These are phyloP conservation scores for Fusarium sp. DNA, from an alignment of 2,329 filamentous ascomycete species.

Conservation along the genomic window DNA sequence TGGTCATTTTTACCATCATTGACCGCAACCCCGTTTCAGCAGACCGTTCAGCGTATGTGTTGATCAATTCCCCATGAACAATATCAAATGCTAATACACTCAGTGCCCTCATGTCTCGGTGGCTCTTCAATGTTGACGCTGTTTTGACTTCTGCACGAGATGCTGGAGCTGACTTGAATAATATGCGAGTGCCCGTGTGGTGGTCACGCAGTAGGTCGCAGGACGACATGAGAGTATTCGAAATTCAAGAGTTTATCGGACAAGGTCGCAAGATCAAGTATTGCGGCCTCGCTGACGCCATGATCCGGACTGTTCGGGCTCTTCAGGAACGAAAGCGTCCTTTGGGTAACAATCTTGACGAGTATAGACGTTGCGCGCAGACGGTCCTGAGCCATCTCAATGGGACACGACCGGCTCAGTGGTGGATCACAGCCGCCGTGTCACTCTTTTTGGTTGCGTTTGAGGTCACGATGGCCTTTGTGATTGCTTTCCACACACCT, in stretches of 20 bases:
- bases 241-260: background rate
- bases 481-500: background rate
- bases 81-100: background rate
- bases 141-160: background rate
- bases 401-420: background rate
- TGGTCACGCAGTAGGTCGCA: background rate
- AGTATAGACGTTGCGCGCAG: background rate
- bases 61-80: background rate
- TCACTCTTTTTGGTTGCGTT: background rate
- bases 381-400: background rate
- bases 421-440: background rate
- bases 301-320: background rate
- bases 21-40: background rate
- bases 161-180: background rate
- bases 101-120: background rate
- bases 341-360: background rate
- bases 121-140: background rate
- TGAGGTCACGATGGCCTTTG: background rate
- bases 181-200: background rate
- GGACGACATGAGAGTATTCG: background rate
- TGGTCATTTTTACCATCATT: background rate
- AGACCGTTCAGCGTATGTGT: background rate
- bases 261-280: background rate
- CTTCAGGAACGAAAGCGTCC: background rate
- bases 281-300: background rate